Evolutionary conservation across 257 asterid species (phyloP), one percentile per base, ranked within the genome.

Genomic region (Cordia subcordata): DNA sequence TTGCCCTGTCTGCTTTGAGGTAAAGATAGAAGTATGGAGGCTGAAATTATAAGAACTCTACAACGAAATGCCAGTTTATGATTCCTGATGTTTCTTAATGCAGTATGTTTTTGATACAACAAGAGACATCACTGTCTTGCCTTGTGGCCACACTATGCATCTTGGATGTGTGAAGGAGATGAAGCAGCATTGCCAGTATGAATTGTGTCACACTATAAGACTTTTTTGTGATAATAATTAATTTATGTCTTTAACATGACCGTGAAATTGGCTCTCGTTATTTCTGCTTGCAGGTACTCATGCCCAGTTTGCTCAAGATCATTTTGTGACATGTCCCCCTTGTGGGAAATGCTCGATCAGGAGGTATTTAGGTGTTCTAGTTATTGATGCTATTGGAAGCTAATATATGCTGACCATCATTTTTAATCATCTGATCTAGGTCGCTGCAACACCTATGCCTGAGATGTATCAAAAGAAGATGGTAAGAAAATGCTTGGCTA

Each of bases 1-100:
- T 44, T 86, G 93, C 62, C 84, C 93, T 0, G 77, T 86, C 70
- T 86, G 93, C 79, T 86, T 81, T 19, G 95, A 81, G 95, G 35
- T 27, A 27, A 27, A 27, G 3, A 27, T 6, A 6, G 6, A 27
- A 27, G 4, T 27, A 6, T 27, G 35, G 6, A 27, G 35, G 4
- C 6, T 27, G 35, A 27, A 27, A 27, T 1, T 27, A 27, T 27
- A 27, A 27, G 35, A 27, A 6, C 35, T 27, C 4, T 27, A 27
- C 4, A 27, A 6, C 3, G 6, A 27, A 27, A 27, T 27, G 35
- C 35, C 35, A 27, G 35, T 27, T 27, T 27, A 27, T 27, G 35
- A 27, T 6, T 27, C 6, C 35, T 3, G 3, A 27, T 27, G 6
- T 27, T 27, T 27, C 35, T 27, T 27, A 1, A 27, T 27, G 35